Conservation (phyloP, 2,329 filamentous ascomycete genomes). For the Sclerotinia borealis region DNA sequence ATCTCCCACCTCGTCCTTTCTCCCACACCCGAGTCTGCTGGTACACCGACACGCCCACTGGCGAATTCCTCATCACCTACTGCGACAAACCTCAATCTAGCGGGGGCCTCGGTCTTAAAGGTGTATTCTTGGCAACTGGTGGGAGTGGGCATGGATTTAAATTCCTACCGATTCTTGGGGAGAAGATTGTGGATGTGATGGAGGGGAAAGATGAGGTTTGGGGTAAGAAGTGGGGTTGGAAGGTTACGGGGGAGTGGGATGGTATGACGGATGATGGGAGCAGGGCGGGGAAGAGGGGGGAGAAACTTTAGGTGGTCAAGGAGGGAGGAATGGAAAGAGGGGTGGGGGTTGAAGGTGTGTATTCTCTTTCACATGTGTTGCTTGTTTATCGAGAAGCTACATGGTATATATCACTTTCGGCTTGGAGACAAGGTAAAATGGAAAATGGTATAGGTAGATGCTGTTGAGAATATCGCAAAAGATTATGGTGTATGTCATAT, state of each 20-base stretch:
- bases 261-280: conserved; percentile 31
- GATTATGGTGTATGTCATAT: not conserved
- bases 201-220: conserved; percentile 38
- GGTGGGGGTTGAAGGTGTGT: not conserved
- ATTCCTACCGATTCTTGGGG: conserved; percentile 43
- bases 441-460: not conserved
- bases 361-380: too few relatives aligned
- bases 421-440: not conserved
- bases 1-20: conserved; percentile 47
- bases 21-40: conserved; percentile 50
- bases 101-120: conserved; percentile 39
- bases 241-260: conserved; percentile 27
- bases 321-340: not conserved
- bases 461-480: not conserved
- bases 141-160: conserved; percentile 46
- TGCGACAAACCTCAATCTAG: conserved; percentile 23
- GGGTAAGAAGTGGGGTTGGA: conserved; percentile 49
- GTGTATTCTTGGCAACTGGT: conserved; percentile 44
- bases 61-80: conserved; percentile 54
- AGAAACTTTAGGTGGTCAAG: conserved; percentile 22
- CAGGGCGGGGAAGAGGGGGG: conserved; percentile 26
- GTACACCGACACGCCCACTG: conserved; percentile 60
- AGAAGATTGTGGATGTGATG: conserved; percentile 38
- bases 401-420: not conserved
- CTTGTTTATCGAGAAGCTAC: not conserved